Base-by-base conservation (phyloP, 2,329 filamentous ascomycete genomes). In the Neonectria magnoliae region DNA sequence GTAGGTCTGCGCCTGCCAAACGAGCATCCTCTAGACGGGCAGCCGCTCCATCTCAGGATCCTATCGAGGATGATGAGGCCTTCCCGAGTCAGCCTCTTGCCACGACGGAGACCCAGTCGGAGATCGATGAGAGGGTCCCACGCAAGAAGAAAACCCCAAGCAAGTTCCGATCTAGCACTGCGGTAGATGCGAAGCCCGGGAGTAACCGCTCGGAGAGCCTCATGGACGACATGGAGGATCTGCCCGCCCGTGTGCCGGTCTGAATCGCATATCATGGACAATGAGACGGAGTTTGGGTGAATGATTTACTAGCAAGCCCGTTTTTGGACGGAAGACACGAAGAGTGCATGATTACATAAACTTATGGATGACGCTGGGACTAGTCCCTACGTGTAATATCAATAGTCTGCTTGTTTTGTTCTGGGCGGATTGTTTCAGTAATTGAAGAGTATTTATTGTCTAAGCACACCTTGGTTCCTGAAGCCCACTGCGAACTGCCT, bases 221-320 rank as follows among this genome's bases (percentile, higher is more conserved):
- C 14, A 81, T 82, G 78, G 80, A 82, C 36, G 81, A 82, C 47
- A 81, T 82, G 81, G 80, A 82, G 57, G 81, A 82, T 61, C 69
- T 82, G 44, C 81, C 80, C 6, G 77, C 77, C n/a, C 73, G 72
- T 13, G 48, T 76, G n/a, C 16, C 44, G 29, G 60, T 48, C 38
- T 72, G 9, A 59, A 63, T 48, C 20, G 36, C 25, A 29, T 18
- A 22, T 9, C 10, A 10, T n/a, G 10, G 16, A 10, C 36, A 16
- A 33, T 31, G 50, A 38, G 52, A 54, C 8, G 5, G 41, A 55
- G 18, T 50, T 48, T 36, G 6, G 33, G 52, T 41, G 41, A 47
- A 36, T 11, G 41, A 47, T 33, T 51, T 51, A 18, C 48, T 18
- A 51, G 11, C n/a, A 11, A 51, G n/a, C 48, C 29, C 48, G 27